These are phyloP conservation scores for Dacryopinax spathularia DNA, from an alignment of 768 basidiomycete genomes.

Conservation along the genomic window DNA sequence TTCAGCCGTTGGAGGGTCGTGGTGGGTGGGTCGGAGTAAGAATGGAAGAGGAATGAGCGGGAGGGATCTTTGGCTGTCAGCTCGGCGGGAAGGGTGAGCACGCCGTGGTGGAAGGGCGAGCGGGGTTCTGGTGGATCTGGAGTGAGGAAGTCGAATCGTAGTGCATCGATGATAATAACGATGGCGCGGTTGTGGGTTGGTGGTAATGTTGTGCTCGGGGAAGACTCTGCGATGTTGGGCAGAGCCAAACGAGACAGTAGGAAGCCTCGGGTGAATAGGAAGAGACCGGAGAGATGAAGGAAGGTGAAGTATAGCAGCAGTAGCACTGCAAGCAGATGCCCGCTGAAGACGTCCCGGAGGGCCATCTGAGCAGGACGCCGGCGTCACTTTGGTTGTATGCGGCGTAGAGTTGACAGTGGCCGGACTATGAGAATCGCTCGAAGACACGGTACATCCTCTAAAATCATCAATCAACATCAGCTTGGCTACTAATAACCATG, in stretches of 20 bases:
- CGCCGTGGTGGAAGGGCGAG: slow-evolving; percentile 64
- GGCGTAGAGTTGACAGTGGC: too few species aligned
- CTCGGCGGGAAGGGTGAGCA: slow-evolving; percentile 63
- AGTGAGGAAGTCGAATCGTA: slow-evolving; percentile 87
- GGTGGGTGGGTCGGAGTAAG: slow-evolving; percentile 88
- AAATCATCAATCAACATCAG: too few species aligned
- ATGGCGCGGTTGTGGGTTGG: slow-evolving; percentile 70
- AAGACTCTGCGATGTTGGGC: slow-evolving; percentile 37
- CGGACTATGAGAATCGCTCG: too few species aligned
- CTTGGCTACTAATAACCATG: too few species aligned
- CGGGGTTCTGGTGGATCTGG: slow-evolving; percentile 42
- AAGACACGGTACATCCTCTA: too few species aligned
- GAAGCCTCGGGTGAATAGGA: slow-evolving; percentile 85
- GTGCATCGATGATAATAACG: slow-evolving; percentile 75
- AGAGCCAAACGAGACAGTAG: slow-evolving; percentile 68
- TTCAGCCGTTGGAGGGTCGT: slow-evolving; percentile 91
- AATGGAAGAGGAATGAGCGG: slow-evolving; percentile 75
- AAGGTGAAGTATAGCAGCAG: slow-evolving; percentile 16
- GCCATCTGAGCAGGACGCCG: neutral
- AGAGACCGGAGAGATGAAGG: slow-evolving; percentile 64
- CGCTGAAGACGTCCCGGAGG: too few species aligned
- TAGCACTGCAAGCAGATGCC: neutral
- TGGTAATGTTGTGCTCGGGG: slow-evolving; percentile 31
- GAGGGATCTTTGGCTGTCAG: slow-evolving; percentile 49
- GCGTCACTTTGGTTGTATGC: neutral